Evolutionary conservation across 768 basidiomycete genomes (phyloP).

Genomic region (Multifurca ochricompacta): DNA sequence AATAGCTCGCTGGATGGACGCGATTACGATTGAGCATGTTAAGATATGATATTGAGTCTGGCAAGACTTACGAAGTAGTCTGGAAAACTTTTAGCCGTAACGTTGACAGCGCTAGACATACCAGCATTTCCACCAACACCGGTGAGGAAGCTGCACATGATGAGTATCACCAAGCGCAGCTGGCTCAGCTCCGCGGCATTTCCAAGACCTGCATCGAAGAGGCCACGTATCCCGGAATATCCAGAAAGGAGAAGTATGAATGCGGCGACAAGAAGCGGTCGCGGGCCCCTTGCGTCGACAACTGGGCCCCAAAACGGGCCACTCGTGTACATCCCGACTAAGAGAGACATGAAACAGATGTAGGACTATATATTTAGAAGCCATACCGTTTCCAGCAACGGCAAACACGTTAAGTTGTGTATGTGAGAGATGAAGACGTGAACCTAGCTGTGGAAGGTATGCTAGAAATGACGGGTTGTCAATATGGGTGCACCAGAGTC

Average conservation of each 20-base stretch:
- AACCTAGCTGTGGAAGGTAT: conserved; percentile 80
- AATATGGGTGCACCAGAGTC: neutral
- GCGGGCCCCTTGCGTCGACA: conserved; percentile 67
- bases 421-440: conserved; percentile 65
- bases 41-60: neutral
- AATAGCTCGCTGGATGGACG: conserved; percentile 50
- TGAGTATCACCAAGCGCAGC: conserved; percentile 42
- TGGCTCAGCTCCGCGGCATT: conserved; percentile 29
- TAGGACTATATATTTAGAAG: neutral
- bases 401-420: conserved; percentile 79
- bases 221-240: conserved; percentile 64
- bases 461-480: conserved; percentile 34
- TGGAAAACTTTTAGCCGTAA: conserved; percentile 78
- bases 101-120: conserved; percentile 61
- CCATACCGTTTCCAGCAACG: conserved; percentile 67
- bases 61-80: conserved; percentile 49
- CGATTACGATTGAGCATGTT: neutral
- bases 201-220: conserved; percentile 48
- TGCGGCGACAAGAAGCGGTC: conserved; percentile 52
- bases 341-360: conserved; percentile 1
- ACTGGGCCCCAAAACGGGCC: conserved; percentile 77
- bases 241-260: conserved; percentile 58
- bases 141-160: conserved; percentile 60
- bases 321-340: conserved; percentile 69
- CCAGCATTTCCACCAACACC: conserved; percentile 75